phyloP scores from a whole-genome alignment of 106 monocot species.

The Dendrobium chrysotoxum region DNA sequence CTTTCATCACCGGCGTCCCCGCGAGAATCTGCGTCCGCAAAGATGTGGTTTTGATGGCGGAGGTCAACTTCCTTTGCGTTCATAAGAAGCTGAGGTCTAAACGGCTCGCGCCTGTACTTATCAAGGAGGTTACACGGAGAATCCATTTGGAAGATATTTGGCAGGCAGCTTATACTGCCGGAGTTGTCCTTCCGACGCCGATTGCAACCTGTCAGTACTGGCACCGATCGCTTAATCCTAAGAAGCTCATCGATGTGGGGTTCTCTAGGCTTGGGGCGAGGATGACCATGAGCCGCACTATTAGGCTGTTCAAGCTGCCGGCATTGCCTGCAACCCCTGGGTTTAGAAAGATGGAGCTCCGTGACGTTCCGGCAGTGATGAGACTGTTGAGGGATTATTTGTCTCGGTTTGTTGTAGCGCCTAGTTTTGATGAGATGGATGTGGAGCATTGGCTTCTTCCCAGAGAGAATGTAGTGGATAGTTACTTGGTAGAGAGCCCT shows the following conservation, averaged over 20 bases:
- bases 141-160: slow-evolving; percentile 69
- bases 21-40: slow-evolving; percentile 53
- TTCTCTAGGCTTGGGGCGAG: slow-evolving; percentile 63
- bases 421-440: slow-evolving; percentile 63
- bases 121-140: slow-evolving; percentile 69
- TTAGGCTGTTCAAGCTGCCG: slow-evolving; percentile 63
- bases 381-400: slow-evolving; percentile 55
- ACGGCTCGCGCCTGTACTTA: slow-evolving; percentile 74
- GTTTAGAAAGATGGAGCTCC: slow-evolving; percentile 69
- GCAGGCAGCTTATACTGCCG: slow-evolving; percentile 84
- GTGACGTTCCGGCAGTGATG: slow-evolving; percentile 69
- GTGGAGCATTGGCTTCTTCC: slow-evolving; percentile 85
- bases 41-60: slow-evolving; percentile 58
- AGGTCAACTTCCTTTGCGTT: slow-evolving; percentile 77
- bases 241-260: slow-evolving; percentile 75
- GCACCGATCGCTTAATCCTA: slow-evolving; percentile 75
- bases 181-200: slow-evolving; percentile 66
- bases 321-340: slow-evolving; percentile 43
- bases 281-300: slow-evolving; percentile 79
- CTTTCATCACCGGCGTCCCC: slow-evolving; percentile 81
- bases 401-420: slow-evolving; percentile 46
- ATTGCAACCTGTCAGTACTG: slow-evolving; percentile 68
- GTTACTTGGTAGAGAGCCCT: slow-evolving; percentile 68
- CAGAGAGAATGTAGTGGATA: slow-evolving; percentile 54
- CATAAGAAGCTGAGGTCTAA: slow-evolving; percentile 83